phyloP scores from a whole-genome alignment of 2,329 filamentous ascomycete species.

The Cladorrhinum sp. region DNA sequence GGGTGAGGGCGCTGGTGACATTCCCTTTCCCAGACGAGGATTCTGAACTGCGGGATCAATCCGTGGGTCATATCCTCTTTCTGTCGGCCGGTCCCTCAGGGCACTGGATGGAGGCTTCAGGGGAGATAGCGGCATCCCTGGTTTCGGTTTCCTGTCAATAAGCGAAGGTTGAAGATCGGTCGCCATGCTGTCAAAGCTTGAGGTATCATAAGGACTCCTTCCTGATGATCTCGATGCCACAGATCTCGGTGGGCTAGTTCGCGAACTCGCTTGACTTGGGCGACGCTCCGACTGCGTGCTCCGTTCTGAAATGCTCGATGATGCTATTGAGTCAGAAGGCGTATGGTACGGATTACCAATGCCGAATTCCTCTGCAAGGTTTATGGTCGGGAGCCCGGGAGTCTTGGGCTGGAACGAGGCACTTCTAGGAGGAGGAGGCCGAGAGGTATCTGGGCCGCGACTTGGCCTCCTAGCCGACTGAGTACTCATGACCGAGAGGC shows the following conservation, averaged over 20 bases:
- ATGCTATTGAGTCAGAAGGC: slow-evolving; percentile 62
- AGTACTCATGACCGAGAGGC: slow-evolving; percentile 28
- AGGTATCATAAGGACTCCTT: slow-evolving; percentile 41
- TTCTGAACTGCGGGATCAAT: slow-evolving; percentile 35
- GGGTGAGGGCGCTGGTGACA: slow-evolving; percentile 29
- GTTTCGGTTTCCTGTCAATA: slow-evolving; percentile 36
- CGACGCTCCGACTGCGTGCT: slow-evolving; percentile 39
- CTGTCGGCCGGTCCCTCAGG: slow-evolving; percentile 18
- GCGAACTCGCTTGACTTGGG: slow-evolving; percentile 58
- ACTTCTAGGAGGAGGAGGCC: slow-evolving; percentile 51
- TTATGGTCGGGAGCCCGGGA: slow-evolving; percentile 40
- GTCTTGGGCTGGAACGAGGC: slow-evolving; percentile 45
- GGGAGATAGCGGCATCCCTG: slow-evolving; percentile 16
- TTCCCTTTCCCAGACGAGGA: slow-evolving; percentile 24
- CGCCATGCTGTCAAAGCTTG: slow-evolving; percentile 52
- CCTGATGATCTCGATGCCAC: slow-evolving; percentile 31
- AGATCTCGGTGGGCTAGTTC: slow-evolving; percentile 53
- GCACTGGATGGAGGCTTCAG: slow-evolving; percentile 24
- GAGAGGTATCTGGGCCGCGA: slow-evolving; percentile 48
- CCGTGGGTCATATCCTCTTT: slow-evolving; percentile 34
- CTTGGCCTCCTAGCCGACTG: slow-evolving; percentile 38
- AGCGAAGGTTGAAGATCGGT: slow-evolving; percentile 55
- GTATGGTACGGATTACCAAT: slow-evolving; percentile 62
- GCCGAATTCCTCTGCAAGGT: slow-evolving; percentile 59
- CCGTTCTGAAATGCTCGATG: slow-evolving; percentile 61